Conservation (phyloP, 2,329 filamentous ascomycete species). For the Claviceps sp. region DNA sequence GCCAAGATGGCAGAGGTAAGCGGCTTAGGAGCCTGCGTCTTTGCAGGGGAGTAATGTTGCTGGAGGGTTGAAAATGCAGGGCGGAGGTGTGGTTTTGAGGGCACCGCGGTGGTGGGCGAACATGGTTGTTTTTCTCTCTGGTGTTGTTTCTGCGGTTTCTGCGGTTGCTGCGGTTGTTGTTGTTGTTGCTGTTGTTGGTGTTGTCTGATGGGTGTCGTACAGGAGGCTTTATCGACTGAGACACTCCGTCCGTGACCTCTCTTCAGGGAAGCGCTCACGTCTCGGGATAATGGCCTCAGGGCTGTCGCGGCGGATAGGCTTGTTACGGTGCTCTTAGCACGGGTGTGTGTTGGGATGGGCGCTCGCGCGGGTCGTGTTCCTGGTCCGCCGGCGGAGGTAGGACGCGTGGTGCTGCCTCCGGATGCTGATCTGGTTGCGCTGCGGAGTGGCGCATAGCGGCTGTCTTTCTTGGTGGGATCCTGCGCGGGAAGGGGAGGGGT, state of each 20-base stretch:
- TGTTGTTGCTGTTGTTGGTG: too few relatives aligned
- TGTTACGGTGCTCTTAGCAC: constrained; percentile 21
- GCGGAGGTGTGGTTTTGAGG: constrained; percentile 21
- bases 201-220: constrained; percentile 4
- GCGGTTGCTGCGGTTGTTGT: neutral
- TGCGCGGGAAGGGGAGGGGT: neutral
- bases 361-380: constrained; percentile 9
- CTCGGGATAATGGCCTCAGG: constrained; percentile 17
- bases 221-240: constrained; percentile 11
- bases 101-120: constrained; percentile 10
- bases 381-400: constrained; percentile 14
- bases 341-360: constrained; percentile 12
- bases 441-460: constrained; percentile 21
- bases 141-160: neutral
- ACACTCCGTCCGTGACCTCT: constrained; percentile 4
- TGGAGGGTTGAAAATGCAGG: constrained; percentile 50
- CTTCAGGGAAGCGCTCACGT: constrained; percentile 2
- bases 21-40: constrained; percentile 46
- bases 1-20: constrained; percentile 43
- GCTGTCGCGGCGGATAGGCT: constrained; percentile 13
- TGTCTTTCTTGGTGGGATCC: constrained; percentile 11
- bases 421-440: constrained; percentile 16
- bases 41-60: constrained; percentile 54
- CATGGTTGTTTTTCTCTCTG: constrained; percentile 1
- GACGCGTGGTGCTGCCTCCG: constrained; percentile 12